phyloP scores from a whole-genome alignment of 257 asterid genomes.

The Echium plantagineum region DNA sequence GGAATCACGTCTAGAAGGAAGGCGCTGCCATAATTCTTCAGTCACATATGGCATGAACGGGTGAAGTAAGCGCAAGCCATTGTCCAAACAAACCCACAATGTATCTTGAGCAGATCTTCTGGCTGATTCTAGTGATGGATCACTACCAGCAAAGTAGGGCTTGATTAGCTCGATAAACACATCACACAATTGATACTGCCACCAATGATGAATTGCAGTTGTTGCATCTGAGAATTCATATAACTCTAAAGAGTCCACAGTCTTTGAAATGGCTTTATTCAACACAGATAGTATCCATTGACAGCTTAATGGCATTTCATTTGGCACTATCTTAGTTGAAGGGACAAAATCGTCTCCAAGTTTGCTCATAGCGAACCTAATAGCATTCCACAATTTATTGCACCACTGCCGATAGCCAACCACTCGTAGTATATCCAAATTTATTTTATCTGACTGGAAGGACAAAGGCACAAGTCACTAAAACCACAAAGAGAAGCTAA shows the following conservation, averaged over 20 bases:
- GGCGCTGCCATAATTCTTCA: slow-evolving; percentile 97
- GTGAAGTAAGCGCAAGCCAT: slow-evolving; percentile 78
- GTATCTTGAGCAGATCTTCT: slow-evolving; percentile 72
- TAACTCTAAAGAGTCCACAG: slow-evolving; percentile 48
- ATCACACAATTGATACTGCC: slow-evolving; percentile 89
- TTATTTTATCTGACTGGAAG: slow-evolving; percentile 83
- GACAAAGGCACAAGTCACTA: slow-evolving; percentile 7
- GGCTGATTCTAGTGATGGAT: slow-evolving; percentile 32
- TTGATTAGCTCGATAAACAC: slow-evolving; percentile 90
- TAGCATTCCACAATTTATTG: slow-evolving; percentile 94
- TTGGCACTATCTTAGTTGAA: slow-evolving; percentile 40
- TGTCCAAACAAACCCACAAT: slow-evolving; percentile 83
- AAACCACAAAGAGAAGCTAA: neutral
- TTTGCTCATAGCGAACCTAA: slow-evolving; percentile 88
- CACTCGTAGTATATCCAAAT: slow-evolving; percentile 89
- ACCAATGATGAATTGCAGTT: slow-evolving; percentile 73
- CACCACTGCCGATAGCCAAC: slow-evolving; percentile 97
- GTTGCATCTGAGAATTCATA: slow-evolving; percentile 94
- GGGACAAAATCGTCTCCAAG: slow-evolving; percentile 86
- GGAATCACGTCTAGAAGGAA: slow-evolving; percentile 51
- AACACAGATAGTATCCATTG: slow-evolving; percentile 85
- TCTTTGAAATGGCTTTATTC: slow-evolving; percentile 76
- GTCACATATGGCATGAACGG: slow-evolving; percentile 97
- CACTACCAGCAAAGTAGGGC: slow-evolving; percentile 56
- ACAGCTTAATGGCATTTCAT: slow-evolving; percentile 81